Evolutionary conservation across 2,329 filamentous ascomycete genomes (phyloP).

Genomic region (Talaromyces sp.): DNA sequence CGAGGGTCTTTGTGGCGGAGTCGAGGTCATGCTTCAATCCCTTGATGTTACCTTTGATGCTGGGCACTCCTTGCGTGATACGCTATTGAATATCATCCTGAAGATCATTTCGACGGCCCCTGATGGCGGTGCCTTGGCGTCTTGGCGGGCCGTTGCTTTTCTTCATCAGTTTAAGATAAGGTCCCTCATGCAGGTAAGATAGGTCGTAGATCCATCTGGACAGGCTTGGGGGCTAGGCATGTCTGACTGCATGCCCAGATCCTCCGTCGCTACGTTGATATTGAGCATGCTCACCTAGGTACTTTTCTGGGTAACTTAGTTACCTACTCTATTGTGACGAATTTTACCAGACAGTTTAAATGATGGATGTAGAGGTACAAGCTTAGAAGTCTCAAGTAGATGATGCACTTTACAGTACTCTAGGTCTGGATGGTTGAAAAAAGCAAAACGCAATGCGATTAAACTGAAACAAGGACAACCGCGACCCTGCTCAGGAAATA

Average conservation of each 20-base stretch:
- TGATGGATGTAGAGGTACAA: not conserved
- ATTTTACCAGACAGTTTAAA: too few relatives aligned
- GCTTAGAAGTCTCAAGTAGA: too few relatives aligned
- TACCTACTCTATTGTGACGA: too few relatives aligned
- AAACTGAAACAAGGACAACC: slow-evolving; percentile 8
- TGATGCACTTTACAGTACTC: too few relatives aligned
- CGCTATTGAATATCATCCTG: slow-evolving; percentile 4
- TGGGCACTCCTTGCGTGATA: not conserved
- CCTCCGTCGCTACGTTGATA: too few relatives aligned
- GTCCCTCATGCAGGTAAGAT: not conserved
- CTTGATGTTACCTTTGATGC: not conserved
- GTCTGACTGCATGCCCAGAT: not conserved
- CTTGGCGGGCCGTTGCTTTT: slow-evolving; percentile 2
- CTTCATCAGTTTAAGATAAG: not conserved
- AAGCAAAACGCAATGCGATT: slow-evolving; percentile 14
- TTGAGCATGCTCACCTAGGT: too few relatives aligned
- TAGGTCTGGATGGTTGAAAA: not conserved
- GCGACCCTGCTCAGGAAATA: slow-evolving; percentile 7
- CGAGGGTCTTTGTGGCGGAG: not conserved
- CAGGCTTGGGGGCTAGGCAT: not conserved
- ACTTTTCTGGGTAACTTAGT: too few relatives aligned
- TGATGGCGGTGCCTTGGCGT: not conserved
- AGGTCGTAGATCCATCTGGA: not conserved
- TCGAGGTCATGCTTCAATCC: not conserved
- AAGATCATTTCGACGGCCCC: slow-evolving; percentile 1